Conservation (phyloP, 2,329 filamentous ascomycete species). For the Paracamarosporium sp. region DNA sequence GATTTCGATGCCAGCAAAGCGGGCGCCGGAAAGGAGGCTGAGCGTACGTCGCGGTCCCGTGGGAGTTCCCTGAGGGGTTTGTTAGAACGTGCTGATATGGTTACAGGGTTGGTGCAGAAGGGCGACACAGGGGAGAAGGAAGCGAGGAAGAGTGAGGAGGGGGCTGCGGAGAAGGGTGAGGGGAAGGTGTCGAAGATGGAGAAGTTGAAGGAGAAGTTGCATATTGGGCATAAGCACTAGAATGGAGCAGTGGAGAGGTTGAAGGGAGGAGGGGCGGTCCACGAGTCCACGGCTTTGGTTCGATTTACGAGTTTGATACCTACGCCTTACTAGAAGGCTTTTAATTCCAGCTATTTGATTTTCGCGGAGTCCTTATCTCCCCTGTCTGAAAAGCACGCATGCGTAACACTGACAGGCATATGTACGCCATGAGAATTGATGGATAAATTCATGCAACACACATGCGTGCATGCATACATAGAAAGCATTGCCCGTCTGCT, state of each 20-base stretch:
- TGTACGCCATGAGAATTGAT: not conserved
- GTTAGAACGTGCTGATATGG: conserved; percentile 42
- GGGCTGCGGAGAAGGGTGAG: conserved; percentile 23
- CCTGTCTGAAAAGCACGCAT: no score
- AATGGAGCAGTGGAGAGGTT: not conserved
- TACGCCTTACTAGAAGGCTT: no score
- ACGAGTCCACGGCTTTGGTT: no score
- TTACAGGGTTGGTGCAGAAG: conserved; percentile 59
- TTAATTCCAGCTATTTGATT: no score
- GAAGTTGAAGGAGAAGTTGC: conserved; percentile 74
- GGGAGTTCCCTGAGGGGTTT: conserved; percentile 16
- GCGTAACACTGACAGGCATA: no score
- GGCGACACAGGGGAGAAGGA: conserved; percentile 10
- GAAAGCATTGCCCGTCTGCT: not conserved
- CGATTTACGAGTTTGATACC: no score
- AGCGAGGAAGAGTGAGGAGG: conserved; percentile 3
- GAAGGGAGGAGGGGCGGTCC: no score
- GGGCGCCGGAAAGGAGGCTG: conserved; percentile 65
- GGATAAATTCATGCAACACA: no score
- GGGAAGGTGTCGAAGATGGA: conserved; percentile 63
- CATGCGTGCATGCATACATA: not conserved
- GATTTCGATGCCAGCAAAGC: conserved; percentile 67
- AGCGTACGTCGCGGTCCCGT: conserved; percentile 56
- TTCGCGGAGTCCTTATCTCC: no score
- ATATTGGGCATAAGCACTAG: conserved; percentile 51